These are phyloP conservation scores for Auriscalpium microsporum DNA, from an alignment of 768 basidiomycete species.

Conservation along the genomic window DNA sequence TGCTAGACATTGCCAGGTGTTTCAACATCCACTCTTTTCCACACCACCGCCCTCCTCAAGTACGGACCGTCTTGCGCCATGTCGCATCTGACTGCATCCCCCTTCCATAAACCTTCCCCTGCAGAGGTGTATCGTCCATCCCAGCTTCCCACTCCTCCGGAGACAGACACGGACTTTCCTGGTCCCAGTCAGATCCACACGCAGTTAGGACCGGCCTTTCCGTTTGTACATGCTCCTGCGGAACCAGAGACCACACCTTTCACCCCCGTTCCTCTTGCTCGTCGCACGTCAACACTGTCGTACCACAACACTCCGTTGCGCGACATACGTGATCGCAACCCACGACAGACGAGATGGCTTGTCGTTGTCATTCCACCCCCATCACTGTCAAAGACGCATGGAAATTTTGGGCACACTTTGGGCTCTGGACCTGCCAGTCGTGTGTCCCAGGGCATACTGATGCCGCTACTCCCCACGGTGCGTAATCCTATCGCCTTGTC, in stretches of 20 bases:
- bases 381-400: constrained; percentile 49
- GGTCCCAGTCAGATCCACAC: background rate
- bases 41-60: background rate
- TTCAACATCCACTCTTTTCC: background rate
- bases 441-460: constrained; percentile 58
- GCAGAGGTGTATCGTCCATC: constrained; percentile 35
- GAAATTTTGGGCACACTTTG: constrained; percentile 48
- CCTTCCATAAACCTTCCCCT: constrained; percentile 37
- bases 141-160: constrained; percentile 26
- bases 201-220: too few relatives aligned
- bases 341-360: constrained; percentile 39
- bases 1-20: background rate
- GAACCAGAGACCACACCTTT: constrained; percentile 4
- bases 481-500: constrained; percentile 11
- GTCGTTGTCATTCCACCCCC: constrained; percentile 61
- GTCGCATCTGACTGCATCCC: constrained; percentile 19
- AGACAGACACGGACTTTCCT: constrained; percentile 24
- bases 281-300: constrained; percentile 41
- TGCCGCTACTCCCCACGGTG: constrained; percentile 73
- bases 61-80: constrained; percentile 7
- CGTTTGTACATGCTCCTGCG: background rate
- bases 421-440: constrained; percentile 52
- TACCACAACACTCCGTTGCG: constrained; percentile 41
- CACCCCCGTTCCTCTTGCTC: constrained; percentile 27
- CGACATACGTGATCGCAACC: constrained; percentile 34